Conservation (phyloP, 257 asterid species). For the Solanum virginianum region DNA sequence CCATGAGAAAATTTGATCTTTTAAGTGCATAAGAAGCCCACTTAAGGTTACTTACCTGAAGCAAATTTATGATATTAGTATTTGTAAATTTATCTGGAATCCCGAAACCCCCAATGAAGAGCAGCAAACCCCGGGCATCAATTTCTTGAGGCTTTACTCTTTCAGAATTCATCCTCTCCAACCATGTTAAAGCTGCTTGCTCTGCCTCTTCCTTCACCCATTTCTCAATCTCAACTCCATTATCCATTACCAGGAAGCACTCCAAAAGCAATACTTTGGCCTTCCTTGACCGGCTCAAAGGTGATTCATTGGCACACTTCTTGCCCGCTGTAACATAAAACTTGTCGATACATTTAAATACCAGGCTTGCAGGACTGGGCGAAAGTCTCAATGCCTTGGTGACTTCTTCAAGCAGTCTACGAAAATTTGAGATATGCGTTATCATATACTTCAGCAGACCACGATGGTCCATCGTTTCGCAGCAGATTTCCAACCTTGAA, state of each 20-base stretch:
- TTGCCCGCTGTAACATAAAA: constrained; percentile 21
- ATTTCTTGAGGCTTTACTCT: constrained; percentile 47
- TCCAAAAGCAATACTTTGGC: constrained; percentile 61
- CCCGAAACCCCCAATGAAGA: constrained; percentile 66
- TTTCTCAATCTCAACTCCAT: constrained; percentile 14
- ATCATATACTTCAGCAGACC: background rate
- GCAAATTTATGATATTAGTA: constrained; percentile 53
- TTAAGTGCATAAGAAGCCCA: constrained; percentile 34
- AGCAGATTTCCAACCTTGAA: background rate
- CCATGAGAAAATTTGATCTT: constrained; percentile 42
- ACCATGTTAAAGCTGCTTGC: constrained; percentile 52
- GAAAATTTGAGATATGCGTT: background rate
- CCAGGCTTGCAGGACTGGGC: background rate
- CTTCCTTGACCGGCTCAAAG: constrained; percentile 50
- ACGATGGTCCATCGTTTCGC: background rate
- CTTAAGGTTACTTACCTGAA: constrained; percentile 41
- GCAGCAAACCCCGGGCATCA: constrained; percentile 75
- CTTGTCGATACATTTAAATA: constrained; percentile 35
- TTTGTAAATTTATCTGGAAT: constrained; percentile 31
- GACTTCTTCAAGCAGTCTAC: background rate
- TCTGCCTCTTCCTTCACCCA: constrained; percentile 47
- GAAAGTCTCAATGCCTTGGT: background rate
- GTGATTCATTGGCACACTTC: constrained; percentile 41
- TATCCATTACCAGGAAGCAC: constrained; percentile 35
- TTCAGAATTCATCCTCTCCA: constrained; percentile 55